Base-by-base conservation (phyloP, 2,329 filamentous ascomycete genomes). In the Fusarium lyarnte region DNA sequence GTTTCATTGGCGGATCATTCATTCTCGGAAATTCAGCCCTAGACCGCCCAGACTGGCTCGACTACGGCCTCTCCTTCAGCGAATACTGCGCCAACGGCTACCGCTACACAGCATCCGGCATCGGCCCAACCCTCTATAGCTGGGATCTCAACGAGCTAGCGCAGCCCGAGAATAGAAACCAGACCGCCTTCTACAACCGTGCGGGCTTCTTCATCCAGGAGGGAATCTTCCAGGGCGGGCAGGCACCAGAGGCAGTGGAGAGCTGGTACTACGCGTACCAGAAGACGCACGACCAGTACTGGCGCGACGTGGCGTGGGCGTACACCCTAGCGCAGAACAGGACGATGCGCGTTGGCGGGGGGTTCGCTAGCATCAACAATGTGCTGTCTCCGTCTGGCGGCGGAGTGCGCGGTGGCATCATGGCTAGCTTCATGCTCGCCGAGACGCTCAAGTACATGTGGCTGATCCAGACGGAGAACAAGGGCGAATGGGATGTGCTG, bases 261-360 rank as follows among this genome's bases (percentile, higher is more conserved):
- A 93, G 91, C 25, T 89, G 95, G n/a, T 94, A 93, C 81, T 88
- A 92, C 79, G 89, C 94, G 86, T 92, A 91, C 79, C 88, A 92
- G 60, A 85, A 93, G 57, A 94, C 92, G 0, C 92, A 92, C 33
- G 87, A 92, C 72, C 70, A 84, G 3, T 82, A 85, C 57, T 93
- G 89, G 85, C 88, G 89, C 74, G 87, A 91, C 54, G 89, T 88
- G 72, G 92, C 91, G 3, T 94, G 92, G 92, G 84, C 38, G 6
- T 69, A 70, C 19, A 60, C 54, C 1, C 25, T 57, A 43, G 54
- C 54, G 4, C 39, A 70, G 23, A 66, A 47, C 35, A 43, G 46
- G 12, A 66, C 49, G 5, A 53, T 60, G 54, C 60, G 49, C 12
- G 43, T 65, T 14, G 52, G 52, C 23, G 58, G 16, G 2, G 60